phyloP scores from a whole-genome alignment of 2,329 filamentous ascomycete species.

The Drechmeria coniospora region DNA sequence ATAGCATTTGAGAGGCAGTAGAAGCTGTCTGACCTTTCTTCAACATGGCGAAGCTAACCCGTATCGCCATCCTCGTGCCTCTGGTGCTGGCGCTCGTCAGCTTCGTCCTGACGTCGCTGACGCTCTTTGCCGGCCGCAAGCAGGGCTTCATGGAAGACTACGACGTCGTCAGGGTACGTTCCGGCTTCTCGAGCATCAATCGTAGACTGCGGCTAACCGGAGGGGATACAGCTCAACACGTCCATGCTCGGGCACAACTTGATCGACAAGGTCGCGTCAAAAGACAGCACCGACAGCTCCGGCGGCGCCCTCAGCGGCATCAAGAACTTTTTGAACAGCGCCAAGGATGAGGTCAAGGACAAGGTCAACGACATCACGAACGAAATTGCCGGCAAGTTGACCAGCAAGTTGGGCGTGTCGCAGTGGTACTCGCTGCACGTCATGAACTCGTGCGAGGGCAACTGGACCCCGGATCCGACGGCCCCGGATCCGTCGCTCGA shows the following conservation, averaged over 20 bases:
- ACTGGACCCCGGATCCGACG: slow-evolving; percentile 28
- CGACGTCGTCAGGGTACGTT: slow-evolving; percentile 21
- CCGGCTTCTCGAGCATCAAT: neutral
- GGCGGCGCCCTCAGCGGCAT: slow-evolving; percentile 14
- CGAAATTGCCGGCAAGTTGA: slow-evolving; percentile 23
- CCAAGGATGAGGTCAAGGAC: slow-evolving; percentile 19
- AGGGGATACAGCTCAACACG: slow-evolving; percentile 17
- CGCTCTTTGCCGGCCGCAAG: slow-evolving; percentile 23
- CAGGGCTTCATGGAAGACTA: slow-evolving; percentile 28
- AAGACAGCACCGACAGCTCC: slow-evolving; percentile 10
- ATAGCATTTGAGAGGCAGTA: no score
- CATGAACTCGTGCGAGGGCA: slow-evolving; percentile 30
- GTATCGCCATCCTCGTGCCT: slow-evolving; percentile 19
- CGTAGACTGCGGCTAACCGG: neutral
- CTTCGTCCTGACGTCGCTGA: slow-evolving; percentile 23
- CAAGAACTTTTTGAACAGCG: slow-evolving; percentile 14
- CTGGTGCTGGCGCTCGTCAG: slow-evolving; percentile 20
- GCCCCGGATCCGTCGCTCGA: slow-evolving; percentile 21
- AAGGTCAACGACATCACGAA: slow-evolving; percentile 24
- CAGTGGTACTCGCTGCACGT: slow-evolving; percentile 38
- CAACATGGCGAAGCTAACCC: slow-evolving; percentile 7
- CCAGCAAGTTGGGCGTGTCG: slow-evolving; percentile 27
- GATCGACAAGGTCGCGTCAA: slow-evolving; percentile 11
- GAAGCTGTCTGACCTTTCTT: neutral
- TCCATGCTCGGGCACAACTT: slow-evolving; percentile 22